phyloP scores from a whole-genome alignment of 768 basidiomycete species.

The Phanerochaete carnosa region DNA sequence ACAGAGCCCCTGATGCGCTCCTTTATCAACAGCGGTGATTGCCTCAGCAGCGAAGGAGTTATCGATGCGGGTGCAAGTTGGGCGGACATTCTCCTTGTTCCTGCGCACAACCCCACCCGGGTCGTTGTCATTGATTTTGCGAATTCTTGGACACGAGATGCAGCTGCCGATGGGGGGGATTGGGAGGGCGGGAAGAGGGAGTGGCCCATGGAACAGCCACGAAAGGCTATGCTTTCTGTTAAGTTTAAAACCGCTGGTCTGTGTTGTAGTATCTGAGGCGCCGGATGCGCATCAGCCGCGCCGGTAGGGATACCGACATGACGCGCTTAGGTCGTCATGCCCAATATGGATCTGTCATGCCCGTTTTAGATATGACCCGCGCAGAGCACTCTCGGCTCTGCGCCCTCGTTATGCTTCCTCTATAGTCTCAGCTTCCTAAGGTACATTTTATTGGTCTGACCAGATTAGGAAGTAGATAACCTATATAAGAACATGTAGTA shows the following conservation, averaged over 20 bases:
- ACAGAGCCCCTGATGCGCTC: not conserved
- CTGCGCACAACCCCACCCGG: not conserved
- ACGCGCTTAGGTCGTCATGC: too few relatives aligned
- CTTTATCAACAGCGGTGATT: not conserved
- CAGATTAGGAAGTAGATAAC: too few relatives aligned
- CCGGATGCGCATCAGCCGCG: too few relatives aligned
- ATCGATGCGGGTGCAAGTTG: not conserved
- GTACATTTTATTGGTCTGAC: too few relatives aligned
- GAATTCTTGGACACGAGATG: not conserved
- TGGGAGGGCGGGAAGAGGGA: not conserved
- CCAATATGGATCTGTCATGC: too few relatives aligned
- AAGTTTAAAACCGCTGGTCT: not conserved
- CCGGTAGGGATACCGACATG: too few relatives aligned
- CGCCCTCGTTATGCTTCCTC: too few relatives aligned
- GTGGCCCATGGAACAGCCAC: not conserved
- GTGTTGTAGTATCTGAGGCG: too few relatives aligned
- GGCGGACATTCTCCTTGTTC: not conserved
- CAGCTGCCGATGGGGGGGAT: not conserved
- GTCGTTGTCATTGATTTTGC: not conserved
- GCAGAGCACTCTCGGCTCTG: too few relatives aligned
- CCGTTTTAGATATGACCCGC: too few relatives aligned
- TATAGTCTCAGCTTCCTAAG: too few relatives aligned
- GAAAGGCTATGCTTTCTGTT: not conserved
- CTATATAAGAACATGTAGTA: too few relatives aligned
- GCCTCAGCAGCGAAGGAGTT: not conserved